Percentiles rank a stretch among this genome's conserved stretches.
Evolutionary conservation across 106 monocot species (phyloP).

Genomic region (Platanthera guangdongensis): DNA sequence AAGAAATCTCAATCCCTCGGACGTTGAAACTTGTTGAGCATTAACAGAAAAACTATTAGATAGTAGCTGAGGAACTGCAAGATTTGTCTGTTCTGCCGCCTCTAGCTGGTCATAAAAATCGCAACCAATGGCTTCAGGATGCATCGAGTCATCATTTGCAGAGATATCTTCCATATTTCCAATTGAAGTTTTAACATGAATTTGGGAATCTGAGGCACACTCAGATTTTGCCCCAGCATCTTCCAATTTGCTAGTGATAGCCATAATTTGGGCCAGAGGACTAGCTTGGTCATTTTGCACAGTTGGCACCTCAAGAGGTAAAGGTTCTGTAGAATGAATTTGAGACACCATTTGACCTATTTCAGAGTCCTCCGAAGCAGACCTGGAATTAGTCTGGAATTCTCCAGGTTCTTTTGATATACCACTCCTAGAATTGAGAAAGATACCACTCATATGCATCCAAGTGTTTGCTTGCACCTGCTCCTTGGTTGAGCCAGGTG

Average conservation of each 20-base stretch:
- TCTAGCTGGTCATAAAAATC: slow-evolving; percentile 15
- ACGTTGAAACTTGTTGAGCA: slow-evolving; percentile 13
- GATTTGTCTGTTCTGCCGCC: slow-evolving; percentile 15
- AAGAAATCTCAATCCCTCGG: slow-evolving; percentile 19
- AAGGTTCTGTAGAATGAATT: slow-evolving; percentile 4
- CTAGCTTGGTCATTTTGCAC: slow-evolving; percentile 14
- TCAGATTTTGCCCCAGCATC: slow-evolving; percentile 18
- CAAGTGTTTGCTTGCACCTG: slow-evolving; percentile 14
- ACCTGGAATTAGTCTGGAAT: slow-evolving; percentile 7
- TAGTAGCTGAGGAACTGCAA: slow-evolving; percentile 10
- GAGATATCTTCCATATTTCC: slow-evolving; percentile 7
- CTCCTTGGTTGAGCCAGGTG: slow-evolving; percentile 3
- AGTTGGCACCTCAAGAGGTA: slow-evolving; percentile 5
- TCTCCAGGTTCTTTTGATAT: slow-evolving; percentile 10
- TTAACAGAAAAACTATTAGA: slow-evolving; percentile 9
- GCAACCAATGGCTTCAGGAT: slow-evolving; percentile 15
- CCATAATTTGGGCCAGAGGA: slow-evolving; percentile 7
- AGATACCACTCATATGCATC: neutral
- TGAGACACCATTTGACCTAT: slow-evolving; percentile 17
- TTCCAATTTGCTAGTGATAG: slow-evolving; percentile 18
- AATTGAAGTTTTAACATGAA: slow-evolving; percentile 15
- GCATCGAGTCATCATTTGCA: slow-evolving; percentile 9
- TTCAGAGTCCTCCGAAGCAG: slow-evolving; percentile 4
- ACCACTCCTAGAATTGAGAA: slow-evolving; percentile 14
- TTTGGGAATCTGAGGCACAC: slow-evolving; percentile 9